Evolutionary conservation across 2,329 filamentous ascomycete species (phyloP), one percentile per base, ranked within the genome.

Genomic region (Teratosphaeria nubilosa): DNA sequence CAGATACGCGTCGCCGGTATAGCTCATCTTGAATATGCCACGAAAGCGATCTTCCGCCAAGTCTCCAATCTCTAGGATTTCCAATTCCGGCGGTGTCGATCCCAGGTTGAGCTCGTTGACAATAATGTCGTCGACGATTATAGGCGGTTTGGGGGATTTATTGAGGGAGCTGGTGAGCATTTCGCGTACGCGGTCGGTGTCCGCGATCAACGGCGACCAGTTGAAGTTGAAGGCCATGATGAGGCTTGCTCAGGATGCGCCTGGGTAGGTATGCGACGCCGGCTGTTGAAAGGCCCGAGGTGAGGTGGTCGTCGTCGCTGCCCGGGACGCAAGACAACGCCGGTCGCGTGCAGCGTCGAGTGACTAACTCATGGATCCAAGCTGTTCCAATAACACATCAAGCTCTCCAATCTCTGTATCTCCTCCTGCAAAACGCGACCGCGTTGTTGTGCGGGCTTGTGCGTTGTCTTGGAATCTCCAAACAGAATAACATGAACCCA

Each of bases 161-260:
- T 99, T 99, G 69, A 99, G 81, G 37, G 94, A 94, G 59, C 89
- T 87, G 27, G 94, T 99, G 68, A 99, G 82, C 74, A 97, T 88
- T 73, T 97, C 91, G 74, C 91, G 88, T 55, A 94, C 92, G 67
- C 91, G 87, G 72, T 88, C 84, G 70, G 90, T 92, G 78, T 97
- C 94, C 71, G 92, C 92, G 77, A 95, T 94, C 65, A 99, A 82
- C 72, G 94, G 94, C 83, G 91, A 96, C 94, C 94, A 99, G 90
- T 97, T 97, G 88, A 99, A 99, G 81, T 97, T 97, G 88, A 99
- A 99, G 67, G 94, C 94, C 94, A 99, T 99, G 76, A 59, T 62
- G 53, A 61, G 41, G 31, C 16, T 48, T 6, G 10, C 41, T 48
- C 16, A 22, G 41, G 41, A 37, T 37, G 34, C 16, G 34, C 54